These are phyloP conservation scores for Hansenula sp. DNA, from an alignment of 1,139 yeast species.

Conservation along the genomic window DNA sequence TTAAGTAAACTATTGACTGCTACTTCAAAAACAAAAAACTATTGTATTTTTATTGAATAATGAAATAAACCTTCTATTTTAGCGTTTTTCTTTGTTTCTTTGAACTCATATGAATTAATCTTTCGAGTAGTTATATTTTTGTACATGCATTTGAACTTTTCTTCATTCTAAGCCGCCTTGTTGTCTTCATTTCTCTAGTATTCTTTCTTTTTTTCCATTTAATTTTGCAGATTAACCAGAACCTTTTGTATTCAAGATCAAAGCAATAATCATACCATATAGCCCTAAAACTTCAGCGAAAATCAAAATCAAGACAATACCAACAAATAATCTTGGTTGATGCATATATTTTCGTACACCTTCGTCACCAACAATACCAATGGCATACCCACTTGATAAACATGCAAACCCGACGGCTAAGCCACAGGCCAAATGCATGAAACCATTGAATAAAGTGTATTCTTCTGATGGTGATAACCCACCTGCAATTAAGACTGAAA, in stretches of 20 bases:
- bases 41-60: slow-evolving; percentile 2
- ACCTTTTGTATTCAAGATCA: slow-evolving; percentile 87
- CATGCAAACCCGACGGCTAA: slow-evolving; percentile 94
- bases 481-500: slow-evolving; percentile 93
- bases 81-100: slow-evolving; percentile 4
- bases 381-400: slow-evolving; percentile 95
- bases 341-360: slow-evolving; percentile 97
- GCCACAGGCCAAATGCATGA: slow-evolving; percentile 96
- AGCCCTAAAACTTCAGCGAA: slow-evolving; percentile 97
- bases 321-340: slow-evolving; percentile 95
- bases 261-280: slow-evolving; percentile 91
- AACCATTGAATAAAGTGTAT: slow-evolving; percentile 89
- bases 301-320: slow-evolving; percentile 87
- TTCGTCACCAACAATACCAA: slow-evolving; percentile 98
- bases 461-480: slow-evolving; percentile 73
- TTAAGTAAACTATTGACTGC: slow-evolving; percentile 4
- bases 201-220: background rate
- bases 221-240: slow-evolving; percentile 38
- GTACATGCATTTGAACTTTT: background rate
- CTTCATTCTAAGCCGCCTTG: background rate
- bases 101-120: too few species aligned
- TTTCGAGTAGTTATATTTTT: too few species aligned
- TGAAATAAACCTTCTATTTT: slow-evolving; percentile 1
- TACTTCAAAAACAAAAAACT: background rate
- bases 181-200: background rate